Percentiles rank a stretch among this genome's conserved stretches.
Conservation (phyloP, 176 grass and related monocot genomes). For the Phoenix dactylifera region DNA sequence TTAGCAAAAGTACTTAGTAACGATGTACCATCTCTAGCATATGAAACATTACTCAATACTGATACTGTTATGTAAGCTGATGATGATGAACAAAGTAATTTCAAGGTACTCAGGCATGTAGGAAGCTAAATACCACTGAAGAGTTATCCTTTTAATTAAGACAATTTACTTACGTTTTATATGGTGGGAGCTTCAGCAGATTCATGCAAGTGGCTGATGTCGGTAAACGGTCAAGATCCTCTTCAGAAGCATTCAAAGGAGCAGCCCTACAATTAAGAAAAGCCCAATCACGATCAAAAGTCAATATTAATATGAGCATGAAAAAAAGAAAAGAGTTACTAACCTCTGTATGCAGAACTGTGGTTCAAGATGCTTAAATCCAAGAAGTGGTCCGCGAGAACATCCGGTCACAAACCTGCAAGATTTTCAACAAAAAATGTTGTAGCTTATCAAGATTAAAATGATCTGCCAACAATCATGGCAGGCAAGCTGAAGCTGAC, state of each 20-base stretch:
- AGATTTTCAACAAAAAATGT: neutral
- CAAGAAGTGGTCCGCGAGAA: conserved; percentile 93
- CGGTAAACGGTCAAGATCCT: conserved; percentile 71
- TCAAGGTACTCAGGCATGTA: neutral
- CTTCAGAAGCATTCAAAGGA: conserved; percentile 20
- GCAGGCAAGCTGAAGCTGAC: too few relatives aligned
- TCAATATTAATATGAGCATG: neutral
- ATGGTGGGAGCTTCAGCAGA: conserved; percentile 93
- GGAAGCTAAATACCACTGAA: neutral
- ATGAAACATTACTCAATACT: too few relatives aligned
- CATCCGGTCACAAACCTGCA: conserved; percentile 95
- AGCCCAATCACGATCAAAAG: conserved; percentile 2
- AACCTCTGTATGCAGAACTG: conserved; percentile 99
- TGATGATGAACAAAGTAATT: neutral
- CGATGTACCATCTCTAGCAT: too few relatives aligned
- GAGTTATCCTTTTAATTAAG: neutral
- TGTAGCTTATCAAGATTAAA: too few relatives aligned
- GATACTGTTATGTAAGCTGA: too few relatives aligned
- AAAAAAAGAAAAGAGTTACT: neutral
- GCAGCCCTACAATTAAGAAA: conserved; percentile 41
- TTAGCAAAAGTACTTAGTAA: too few relatives aligned
- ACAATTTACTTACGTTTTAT: conserved; percentile 48
- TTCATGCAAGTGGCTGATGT: conserved; percentile 99
- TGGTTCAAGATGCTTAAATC: conserved; percentile 95
- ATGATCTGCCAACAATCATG: too few relatives aligned